phyloP scores from a whole-genome alignment of 1,139 yeast genomes.

The Protomyces macrosporus region DNA sequence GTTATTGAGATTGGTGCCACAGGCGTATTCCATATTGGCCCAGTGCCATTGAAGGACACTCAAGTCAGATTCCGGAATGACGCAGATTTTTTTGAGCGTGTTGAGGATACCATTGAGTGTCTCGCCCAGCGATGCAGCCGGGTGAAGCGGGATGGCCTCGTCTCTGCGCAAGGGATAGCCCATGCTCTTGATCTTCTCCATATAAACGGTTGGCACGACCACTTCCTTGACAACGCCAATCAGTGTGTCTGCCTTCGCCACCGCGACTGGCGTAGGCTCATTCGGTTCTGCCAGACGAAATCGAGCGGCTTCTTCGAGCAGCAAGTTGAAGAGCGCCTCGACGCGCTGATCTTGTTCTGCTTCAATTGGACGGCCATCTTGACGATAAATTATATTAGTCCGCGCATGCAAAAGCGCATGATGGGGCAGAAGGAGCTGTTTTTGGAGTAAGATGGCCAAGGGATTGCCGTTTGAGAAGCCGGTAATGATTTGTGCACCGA shows the following conservation, averaged over 20 bases:
- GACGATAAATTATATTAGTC: constrained; percentile 37
- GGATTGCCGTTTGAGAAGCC: constrained; percentile 46
- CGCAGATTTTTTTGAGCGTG: constrained; percentile 38
- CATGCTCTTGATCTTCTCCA: constrained; percentile 1
- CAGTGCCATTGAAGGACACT: constrained; percentile 43
- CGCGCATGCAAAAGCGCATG: constrained; percentile 39
- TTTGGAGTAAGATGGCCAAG: constrained; percentile 40
- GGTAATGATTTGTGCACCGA: constrained; percentile 44
- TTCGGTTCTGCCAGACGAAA: constrained; percentile 34
- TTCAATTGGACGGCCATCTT: constrained; percentile 37
- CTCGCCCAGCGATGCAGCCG: constrained; percentile 37
- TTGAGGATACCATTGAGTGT: constrained; percentile 40
- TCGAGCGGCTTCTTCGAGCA: constrained; percentile 40
- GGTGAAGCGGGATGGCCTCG: background rate
- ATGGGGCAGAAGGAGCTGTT: constrained; percentile 44
- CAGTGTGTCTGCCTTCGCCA: constrained; percentile 28
- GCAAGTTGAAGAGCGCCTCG: constrained; percentile 39
- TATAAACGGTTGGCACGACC: background rate
- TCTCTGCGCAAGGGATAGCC: constrained; percentile 1
- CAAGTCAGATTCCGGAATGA: constrained; percentile 39
- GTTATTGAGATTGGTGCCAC: constrained; percentile 40
- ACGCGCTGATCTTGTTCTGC: constrained; percentile 38
- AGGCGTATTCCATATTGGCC: constrained; percentile 43
- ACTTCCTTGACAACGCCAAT: constrained; percentile 7
- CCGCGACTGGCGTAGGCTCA: background rate